phyloP scores from a whole-genome alignment of 73 alveolate species.

The Tetrahymena malaccensis region DNA sequence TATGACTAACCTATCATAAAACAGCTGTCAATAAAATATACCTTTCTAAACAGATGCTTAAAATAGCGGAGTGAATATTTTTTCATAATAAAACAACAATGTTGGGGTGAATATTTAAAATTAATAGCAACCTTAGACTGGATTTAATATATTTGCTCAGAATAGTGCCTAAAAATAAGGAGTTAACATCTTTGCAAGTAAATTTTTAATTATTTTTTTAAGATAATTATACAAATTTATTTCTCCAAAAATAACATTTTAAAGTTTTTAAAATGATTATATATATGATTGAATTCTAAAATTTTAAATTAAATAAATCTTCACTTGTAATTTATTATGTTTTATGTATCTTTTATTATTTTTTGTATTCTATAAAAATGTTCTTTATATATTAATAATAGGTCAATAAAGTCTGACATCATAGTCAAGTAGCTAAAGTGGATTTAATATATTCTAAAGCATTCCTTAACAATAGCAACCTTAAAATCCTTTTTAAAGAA shows the following conservation, averaged over 20 bases:
- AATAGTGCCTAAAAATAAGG: neutral
- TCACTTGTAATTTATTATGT: neutral
- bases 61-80: neutral
- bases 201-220: neutral
- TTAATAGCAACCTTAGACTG: neutral
- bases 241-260: no score
- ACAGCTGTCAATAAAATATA: neutral
- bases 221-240: no score
- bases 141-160: neutral
- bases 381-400: neutral
- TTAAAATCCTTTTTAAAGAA: neutral
- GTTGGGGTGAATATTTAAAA: neutral
- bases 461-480: neutral
- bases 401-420: neutral
- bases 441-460: neutral
- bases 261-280: no score
- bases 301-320: no score
- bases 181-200: neutral
- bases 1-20: neutral
- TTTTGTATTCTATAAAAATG: neutral
- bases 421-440: neutral
- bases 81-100: neutral
- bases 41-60: neutral
- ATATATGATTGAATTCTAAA: no score
- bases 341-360: neutral